Conservation (phyloP, 148 eudicot species). For the Spergularia marina region DNA sequence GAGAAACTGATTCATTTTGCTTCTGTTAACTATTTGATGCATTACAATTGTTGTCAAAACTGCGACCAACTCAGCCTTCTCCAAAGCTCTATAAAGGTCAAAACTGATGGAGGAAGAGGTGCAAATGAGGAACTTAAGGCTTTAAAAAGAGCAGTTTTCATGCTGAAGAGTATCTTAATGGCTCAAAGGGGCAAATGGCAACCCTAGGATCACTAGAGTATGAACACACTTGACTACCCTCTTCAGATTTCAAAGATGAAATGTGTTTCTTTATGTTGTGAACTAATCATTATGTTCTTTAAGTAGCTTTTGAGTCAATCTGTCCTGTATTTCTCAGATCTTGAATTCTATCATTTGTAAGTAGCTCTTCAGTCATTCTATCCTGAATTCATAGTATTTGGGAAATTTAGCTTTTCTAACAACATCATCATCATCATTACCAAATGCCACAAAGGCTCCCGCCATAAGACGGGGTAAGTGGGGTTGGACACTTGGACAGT, state of each 20-base stretch:
- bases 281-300: neutral
- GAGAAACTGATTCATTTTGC: neutral
- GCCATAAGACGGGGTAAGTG: no score
- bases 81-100: neutral
- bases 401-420: neutral
- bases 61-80: neutral
- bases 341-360: neutral
- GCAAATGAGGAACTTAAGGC: neutral
- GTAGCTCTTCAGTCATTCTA: neutral
- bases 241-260: neutral
- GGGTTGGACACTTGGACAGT: neutral
- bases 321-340: neutral
- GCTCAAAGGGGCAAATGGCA: constrained; percentile 2
- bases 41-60: neutral
- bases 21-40: neutral
- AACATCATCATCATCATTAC: no score
- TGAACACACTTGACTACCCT: neutral
- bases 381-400: neutral
- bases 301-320: neutral
- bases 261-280: neutral
- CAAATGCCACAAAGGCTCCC: no score
- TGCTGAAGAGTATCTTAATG: neutral
- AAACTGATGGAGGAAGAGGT: neutral
- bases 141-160: neutral
- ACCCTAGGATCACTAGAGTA: neutral